Evolutionary conservation across 805 yeast species (phyloP), one percentile per base, ranked within the genome.

Genomic region (Candida ortonii): DNA sequence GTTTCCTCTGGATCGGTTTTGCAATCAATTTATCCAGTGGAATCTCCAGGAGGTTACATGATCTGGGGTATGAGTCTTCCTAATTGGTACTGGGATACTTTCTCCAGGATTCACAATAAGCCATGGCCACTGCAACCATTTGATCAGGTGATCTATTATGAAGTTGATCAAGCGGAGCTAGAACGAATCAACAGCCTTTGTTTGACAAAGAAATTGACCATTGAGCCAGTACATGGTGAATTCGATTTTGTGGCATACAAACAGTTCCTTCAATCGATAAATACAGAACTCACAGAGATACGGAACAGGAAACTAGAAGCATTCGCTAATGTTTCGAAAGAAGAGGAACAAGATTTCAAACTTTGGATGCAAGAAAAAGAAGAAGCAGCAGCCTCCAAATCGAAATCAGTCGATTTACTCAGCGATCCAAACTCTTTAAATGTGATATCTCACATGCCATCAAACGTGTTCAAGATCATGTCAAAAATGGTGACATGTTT

Each of bases 1-100:
- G 97, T 90, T 41, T 97, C 97, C 52, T 80, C 93, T 55, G 98
- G 97, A 43, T 97, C 97, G 50, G 86, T 84, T 83, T 88, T 88
- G 70, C 89, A 89, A 96, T 90, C 97, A 66, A 89, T 90, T 50
- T 90, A 90, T 62, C 86, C 97, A 16, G 88, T 89, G 87, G 93
- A 87, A 47, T 86, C 96, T 16, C 98, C 98, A 28, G 98, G 98
- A 64, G 98, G 98, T 18, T 90, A 90, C 64, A 97, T 90, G 68
- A 73, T 90, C 48, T 89, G 88, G 47, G 97, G 97, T 37, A 77
- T 97, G 56, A 93, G 97, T 11, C 79, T 93, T 47, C 97, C 97
- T 35, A 88, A 89, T 52, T 90, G 98, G 98, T 97, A 93, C 61
- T 89, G 93, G 88, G 33, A 62, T 67, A 19, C 87, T 78, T 49